Evolutionary conservation across 768 basidiomycete species (phyloP), one percentile per base, ranked within the genome.

Genomic region (Sarcodon aspratus): DNA sequence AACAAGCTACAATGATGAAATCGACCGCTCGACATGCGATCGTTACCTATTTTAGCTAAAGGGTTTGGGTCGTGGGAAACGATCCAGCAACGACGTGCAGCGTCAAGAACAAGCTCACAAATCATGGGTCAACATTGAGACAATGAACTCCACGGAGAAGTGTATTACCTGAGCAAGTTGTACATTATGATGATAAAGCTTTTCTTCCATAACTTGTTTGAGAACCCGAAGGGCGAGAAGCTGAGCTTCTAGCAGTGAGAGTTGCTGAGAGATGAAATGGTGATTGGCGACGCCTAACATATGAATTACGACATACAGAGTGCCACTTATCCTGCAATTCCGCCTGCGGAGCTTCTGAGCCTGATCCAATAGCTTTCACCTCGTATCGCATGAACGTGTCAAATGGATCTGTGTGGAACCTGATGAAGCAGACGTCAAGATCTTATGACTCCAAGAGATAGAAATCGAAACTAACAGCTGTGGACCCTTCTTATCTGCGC

Each of bases 171-270:
- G 92, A 47, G 95, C 93, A 11, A 99, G 74, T 65, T 98, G 94
- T 21, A 98, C 94, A 57, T 99, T 98, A 70, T 97, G 94, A 57
- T 96, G 90, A 67, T 98, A 94, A 38, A 99, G 78, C 65, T 96
- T 97, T 70, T 98, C 96, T 66, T 98, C 96, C 96, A 98, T 99
- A 40, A 98, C 96, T 69, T 98, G 93, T 70, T 99, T 98, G 53
- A 98, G 71, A 43, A 98, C 90, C 54, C 80, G 82, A 47, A 98
- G 69, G 3, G 89, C 85, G 53, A 98, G 69, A 36, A 78, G 71
- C 56, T 97, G 90, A 0, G 93, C 96, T 65, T 96, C 92, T 55
- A 73, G 66, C 18, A 98, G 70, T 7, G 85, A 82, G 82, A 98
- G 95, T 79, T 82, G 82, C 95, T 98, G 58, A n/a, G 49, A 27